phyloP scores from a whole-genome alignment of 1,284 basidiomycete species.

The Leccinum solheimii region DNA sequence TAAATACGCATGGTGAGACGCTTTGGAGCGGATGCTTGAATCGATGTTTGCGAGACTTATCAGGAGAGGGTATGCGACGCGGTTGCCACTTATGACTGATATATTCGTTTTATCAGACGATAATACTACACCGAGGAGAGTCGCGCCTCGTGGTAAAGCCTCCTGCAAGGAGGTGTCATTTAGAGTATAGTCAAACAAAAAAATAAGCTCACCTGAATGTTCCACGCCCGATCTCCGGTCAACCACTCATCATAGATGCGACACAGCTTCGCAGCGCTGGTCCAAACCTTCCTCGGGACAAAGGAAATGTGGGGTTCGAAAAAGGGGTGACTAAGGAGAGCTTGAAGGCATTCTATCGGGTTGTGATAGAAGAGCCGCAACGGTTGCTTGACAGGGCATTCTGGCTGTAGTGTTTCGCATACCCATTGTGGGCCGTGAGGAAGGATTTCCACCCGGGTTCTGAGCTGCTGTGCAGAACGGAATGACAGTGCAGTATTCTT shows the following conservation, averaged over 20 bases:
- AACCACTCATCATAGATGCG: neutral
- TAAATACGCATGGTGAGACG: neutral
- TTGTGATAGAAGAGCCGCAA: neutral
- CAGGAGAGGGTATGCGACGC: neutral
- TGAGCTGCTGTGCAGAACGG: neutral
- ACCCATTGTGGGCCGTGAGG: neutral
- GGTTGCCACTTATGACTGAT: too few species aligned
- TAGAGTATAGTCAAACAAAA: neutral
- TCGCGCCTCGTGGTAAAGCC: neutral
- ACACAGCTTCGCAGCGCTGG: neutral
- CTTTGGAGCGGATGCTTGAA: neutral
- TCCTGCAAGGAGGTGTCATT: neutral
- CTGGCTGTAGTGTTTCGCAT: neutral
- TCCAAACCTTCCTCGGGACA: constrained; percentile 6
- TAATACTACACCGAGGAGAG: neutral
- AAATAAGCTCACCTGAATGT: neutral
- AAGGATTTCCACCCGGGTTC: neutral
- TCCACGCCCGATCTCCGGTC: constrained; percentile 1
- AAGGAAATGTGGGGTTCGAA: constrained; percentile 6
- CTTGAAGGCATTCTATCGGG: neutral
- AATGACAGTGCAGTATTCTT: neutral
- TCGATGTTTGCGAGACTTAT: neutral
- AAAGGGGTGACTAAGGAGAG: neutral
- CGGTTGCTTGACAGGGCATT: neutral
- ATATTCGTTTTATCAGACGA: neutral